Conservation (phyloP, 805 yeast genomes). For the Suhomyces tanzawaensis region DNA sequence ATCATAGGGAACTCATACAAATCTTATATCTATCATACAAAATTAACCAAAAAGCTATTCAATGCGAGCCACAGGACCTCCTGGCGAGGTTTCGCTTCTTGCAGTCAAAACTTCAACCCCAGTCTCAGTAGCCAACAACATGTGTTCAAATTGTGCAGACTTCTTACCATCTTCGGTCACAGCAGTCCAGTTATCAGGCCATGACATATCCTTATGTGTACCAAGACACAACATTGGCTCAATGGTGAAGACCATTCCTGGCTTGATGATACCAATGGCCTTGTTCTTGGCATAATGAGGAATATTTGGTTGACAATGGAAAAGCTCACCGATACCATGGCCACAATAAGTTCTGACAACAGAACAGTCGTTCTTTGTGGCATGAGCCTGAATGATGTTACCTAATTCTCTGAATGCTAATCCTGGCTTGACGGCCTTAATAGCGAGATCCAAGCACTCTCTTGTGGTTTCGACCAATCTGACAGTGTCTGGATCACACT, state of each 20-base stretch:
- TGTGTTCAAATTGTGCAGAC: slow-evolving; percentile 96
- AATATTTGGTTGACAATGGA: slow-evolving; percentile 89
- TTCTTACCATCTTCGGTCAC: slow-evolving; percentile 84
- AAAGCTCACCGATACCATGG: slow-evolving; percentile 83
- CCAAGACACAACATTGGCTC: slow-evolving; percentile 97
- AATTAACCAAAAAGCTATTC: slow-evolving; percentile 7
- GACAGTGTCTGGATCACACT: slow-evolving; percentile 74
- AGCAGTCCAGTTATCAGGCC: slow-evolving; percentile 99
- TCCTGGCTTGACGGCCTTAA: slow-evolving; percentile 87
- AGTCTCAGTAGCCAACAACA: slow-evolving; percentile 84
- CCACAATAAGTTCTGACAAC: slow-evolving; percentile 92
- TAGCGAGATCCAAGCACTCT: slow-evolving; percentile 82
- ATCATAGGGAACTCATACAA: too few species aligned
- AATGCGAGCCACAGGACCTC: slow-evolving; percentile 72
- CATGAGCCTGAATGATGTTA: slow-evolving; percentile 82
- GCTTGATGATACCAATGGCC: slow-evolving; percentile 89
- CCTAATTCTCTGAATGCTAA: slow-evolving; percentile 83
- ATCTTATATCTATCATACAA: neutral
- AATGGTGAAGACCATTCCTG: slow-evolving; percentile 95
- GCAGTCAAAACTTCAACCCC: slow-evolving; percentile 91
- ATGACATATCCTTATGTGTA: slow-evolving; percentile 68
- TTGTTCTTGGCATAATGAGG: slow-evolving; percentile 95
- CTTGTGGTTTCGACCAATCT: slow-evolving; percentile 86
- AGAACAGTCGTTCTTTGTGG: slow-evolving; percentile 71
- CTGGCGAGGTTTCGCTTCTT: slow-evolving; percentile 78